Evolutionary conservation across 2,329 filamentous ascomycete genomes (phyloP).

Genomic region (Colletotrichum destructivum): DNA sequence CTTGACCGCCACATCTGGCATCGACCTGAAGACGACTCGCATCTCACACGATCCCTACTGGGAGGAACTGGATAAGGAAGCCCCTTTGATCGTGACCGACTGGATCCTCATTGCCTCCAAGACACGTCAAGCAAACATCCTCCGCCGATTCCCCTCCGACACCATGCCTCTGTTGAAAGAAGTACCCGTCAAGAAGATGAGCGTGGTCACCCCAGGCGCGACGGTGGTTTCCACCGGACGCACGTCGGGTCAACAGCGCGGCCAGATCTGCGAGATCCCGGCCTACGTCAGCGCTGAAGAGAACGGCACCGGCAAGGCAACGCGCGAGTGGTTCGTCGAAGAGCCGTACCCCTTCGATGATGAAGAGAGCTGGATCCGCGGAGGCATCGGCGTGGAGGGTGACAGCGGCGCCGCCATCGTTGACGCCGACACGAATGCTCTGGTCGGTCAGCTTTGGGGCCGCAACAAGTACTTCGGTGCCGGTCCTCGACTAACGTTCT

Average conservation of each 20-base stretch:
- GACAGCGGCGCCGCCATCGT: slow-evolving; percentile 62
- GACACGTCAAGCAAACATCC: slow-evolving; percentile 56
- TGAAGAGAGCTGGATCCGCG: slow-evolving; percentile 61
- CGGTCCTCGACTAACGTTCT: slow-evolving; percentile 59
- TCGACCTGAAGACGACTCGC: slow-evolving; percentile 59
- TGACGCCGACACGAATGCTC: slow-evolving; percentile 55
- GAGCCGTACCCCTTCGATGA: slow-evolving; percentile 55
- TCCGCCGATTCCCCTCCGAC: slow-evolving; percentile 57
- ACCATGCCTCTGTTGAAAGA: slow-evolving; percentile 51
- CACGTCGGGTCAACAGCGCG: slow-evolving; percentile 60
- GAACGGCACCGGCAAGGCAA: slow-evolving; percentile 59
- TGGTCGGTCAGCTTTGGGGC: slow-evolving; percentile 62
- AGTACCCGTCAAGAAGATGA: slow-evolving; percentile 50
- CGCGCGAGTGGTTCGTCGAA: slow-evolving; percentile 63
- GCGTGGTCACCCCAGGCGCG: slow-evolving; percentile 53
- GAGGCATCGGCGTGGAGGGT: slow-evolving; percentile 61
- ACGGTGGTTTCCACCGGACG: slow-evolving; percentile 58
- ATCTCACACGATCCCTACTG: slow-evolving; percentile 62
- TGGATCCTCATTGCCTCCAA: slow-evolving; percentile 59
- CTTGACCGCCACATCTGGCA: slow-evolving; percentile 58
- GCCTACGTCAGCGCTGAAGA: slow-evolving; percentile 57
- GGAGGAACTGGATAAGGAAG: slow-evolving; percentile 58
- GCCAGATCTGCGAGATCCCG: slow-evolving; percentile 60
- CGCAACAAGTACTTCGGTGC: slow-evolving; percentile 60
- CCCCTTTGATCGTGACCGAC: slow-evolving; percentile 60